These are phyloP conservation scores for Geosmithia putterillii DNA, from an alignment of 2,329 filamentous ascomycete species.

Conservation along the genomic window DNA sequence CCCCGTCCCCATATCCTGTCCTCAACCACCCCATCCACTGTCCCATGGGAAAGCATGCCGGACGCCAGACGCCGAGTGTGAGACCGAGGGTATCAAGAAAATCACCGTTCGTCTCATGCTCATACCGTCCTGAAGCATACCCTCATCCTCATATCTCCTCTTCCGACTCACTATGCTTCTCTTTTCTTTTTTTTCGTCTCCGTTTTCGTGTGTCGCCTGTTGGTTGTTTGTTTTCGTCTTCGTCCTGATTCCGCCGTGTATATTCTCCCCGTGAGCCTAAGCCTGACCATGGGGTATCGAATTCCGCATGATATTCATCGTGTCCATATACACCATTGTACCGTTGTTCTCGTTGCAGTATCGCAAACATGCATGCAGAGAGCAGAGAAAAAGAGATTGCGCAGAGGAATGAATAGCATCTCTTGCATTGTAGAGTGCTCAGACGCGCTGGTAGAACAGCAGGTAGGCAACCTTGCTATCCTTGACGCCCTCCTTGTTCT, in stretches of 20 bases:
- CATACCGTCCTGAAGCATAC: too few species aligned
- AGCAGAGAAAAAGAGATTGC: too few species aligned
- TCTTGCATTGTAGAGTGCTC: conserved; percentile 2
- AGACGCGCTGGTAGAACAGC: conserved; percentile 81
- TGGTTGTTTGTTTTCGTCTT: background rate
- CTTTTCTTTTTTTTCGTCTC: background rate
- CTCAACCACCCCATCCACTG: background rate
- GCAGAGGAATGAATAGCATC: too few species aligned
- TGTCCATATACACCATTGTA: too few species aligned
- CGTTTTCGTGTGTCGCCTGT: background rate
- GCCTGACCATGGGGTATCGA: too few species aligned
- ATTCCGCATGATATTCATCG: too few species aligned
- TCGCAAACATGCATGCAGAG: too few species aligned
- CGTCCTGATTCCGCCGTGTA: background rate
- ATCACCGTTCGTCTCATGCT: too few species aligned
- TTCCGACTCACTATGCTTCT: too few species aligned
- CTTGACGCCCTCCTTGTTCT: conserved; percentile 54
- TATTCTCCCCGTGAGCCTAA: too few species aligned
- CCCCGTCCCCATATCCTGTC: background rate
- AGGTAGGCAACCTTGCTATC: conserved; percentile 98
- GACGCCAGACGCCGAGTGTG: background rate
- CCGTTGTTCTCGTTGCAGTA: too few species aligned
- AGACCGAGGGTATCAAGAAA: background rate
- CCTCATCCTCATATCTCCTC: too few species aligned
- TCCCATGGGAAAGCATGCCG: background rate